Evolutionary conservation across 306 rosid genomes (phyloP).

Genomic region (Ammopiptanthus mongolicus): DNA sequence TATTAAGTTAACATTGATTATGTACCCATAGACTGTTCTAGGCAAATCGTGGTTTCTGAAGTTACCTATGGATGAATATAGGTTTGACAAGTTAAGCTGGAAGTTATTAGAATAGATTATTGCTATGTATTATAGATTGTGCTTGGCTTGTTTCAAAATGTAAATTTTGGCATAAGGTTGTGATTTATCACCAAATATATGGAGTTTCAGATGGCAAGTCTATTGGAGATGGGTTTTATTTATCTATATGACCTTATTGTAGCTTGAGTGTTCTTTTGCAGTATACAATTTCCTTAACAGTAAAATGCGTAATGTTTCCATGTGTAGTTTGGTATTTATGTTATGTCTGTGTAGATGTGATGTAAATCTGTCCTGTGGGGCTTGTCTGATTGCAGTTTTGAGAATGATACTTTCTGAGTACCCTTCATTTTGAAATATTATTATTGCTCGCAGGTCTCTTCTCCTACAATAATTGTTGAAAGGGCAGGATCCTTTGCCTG

Average conservation of each 20-base stretch:
- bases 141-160: conserved; percentile 5
- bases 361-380: neutral
- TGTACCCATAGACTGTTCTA: neutral
- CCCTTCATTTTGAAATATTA: neutral
- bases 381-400: neutral
- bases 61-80: neutral
- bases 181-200: conserved; percentile 6
- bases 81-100: neutral
- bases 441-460: conserved; percentile 63
- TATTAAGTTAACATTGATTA: neutral
- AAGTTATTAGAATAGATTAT: neutral
- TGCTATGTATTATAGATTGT: neutral
- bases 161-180: neutral
- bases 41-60: conserved; percentile 1
- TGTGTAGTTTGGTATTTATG: neutral
- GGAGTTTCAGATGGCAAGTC: neutral
- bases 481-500: conserved; percentile 98
- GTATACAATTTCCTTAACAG: neutral
- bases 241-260: neutral
- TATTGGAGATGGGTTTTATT: neutral
- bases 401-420: neutral
- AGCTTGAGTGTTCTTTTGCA: conserved; percentile 6
- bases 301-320: neutral
- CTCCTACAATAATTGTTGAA: conserved; percentile 97
- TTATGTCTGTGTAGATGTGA: neutral